Evolutionary conservation across 2,329 filamentous ascomycete species (phyloP).

Genomic region (Apiospora pterosperma): DNA sequence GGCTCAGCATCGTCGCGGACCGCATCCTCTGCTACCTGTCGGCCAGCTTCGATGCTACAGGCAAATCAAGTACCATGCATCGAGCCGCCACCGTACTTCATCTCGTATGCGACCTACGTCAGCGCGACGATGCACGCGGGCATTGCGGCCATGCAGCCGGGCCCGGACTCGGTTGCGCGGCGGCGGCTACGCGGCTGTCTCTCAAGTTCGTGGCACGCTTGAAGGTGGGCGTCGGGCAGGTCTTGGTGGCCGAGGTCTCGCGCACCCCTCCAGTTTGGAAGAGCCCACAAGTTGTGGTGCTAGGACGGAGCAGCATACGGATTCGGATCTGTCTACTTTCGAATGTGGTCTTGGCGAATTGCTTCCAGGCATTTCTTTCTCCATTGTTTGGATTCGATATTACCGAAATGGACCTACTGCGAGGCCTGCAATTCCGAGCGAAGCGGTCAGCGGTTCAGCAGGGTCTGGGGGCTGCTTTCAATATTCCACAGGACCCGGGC

Average conservation of each 20-base stretch:
- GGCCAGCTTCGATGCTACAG: neutral
- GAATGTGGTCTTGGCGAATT: neutral
- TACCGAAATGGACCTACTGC: neutral
- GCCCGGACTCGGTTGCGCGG: neutral
- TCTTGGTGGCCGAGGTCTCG: neutral
- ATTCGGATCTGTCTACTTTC: neutral
- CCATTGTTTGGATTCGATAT: constrained; percentile 3
- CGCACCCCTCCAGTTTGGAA: neutral
- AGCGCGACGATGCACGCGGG: constrained; percentile 49
- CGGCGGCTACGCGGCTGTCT: neutral
- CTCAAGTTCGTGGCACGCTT: neutral
- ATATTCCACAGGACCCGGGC: neutral
- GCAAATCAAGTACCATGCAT: constrained; percentile 25
- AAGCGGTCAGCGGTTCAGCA: neutral
- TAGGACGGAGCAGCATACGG: neutral
- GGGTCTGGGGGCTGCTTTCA: neutral
- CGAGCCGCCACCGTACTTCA: constrained; percentile 45
- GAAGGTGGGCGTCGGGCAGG: neutral
- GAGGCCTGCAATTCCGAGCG: neutral
- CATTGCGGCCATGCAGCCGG: constrained; percentile 40
- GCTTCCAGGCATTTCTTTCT: neutral
- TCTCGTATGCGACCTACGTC: constrained; percentile 54
- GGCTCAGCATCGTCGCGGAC: constrained; percentile 44
- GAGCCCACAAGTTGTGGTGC: neutral
- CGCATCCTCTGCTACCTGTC: constrained; percentile 40